Conservation (phyloP, 1,284 basidiomycete genomes). For the Polyporus tsugae region DNA sequence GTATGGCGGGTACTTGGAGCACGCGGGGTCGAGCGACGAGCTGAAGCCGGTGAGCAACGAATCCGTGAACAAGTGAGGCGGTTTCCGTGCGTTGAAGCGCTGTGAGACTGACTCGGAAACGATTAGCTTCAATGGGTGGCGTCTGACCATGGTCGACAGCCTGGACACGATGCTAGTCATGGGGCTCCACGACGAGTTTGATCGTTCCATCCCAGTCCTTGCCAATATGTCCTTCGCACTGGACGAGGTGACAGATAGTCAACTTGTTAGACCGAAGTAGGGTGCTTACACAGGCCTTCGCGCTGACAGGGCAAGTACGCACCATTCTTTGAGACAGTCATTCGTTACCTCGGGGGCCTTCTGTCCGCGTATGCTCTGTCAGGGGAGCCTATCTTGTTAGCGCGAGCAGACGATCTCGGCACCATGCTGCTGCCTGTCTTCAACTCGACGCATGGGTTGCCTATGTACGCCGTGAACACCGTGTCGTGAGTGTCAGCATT, state of each 20-base stretch:
- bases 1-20: conserved; percentile 65
- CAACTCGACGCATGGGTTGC: conserved; percentile 57
- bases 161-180: conserved; percentile 83
- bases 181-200: conserved; percentile 73
- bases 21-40: conserved; percentile 68
- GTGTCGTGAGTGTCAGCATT: conserved; percentile 41
- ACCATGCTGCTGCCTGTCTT: conserved; percentile 59
- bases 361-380: conserved; percentile 78
- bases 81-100: too few species aligned
- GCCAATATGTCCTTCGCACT: conserved; percentile 65
- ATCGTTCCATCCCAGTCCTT: conserved; percentile 66
- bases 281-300: not conserved
- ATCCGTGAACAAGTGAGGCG: conserved; percentile 60
- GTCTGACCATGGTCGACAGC: conserved; percentile 76
- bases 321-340: conserved; percentile 80
- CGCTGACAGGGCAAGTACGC: conserved; percentile 41
- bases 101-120: not conserved
- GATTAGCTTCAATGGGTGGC: conserved; percentile 76
- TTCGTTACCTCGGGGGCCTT: conserved; percentile 78
- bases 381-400: conserved; percentile 56
- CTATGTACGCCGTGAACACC: conserved; percentile 55
- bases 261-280: not conserved
- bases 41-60: conserved; percentile 58
- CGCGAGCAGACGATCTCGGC: conserved; percentile 61
- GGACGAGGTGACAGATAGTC: conserved; percentile 40